Percentiles rank a stretch among this genome's conserved stretches.
Conservation (phyloP, 2,329 filamentous ascomycete species). For the Alternaria metachromatica region DNA sequence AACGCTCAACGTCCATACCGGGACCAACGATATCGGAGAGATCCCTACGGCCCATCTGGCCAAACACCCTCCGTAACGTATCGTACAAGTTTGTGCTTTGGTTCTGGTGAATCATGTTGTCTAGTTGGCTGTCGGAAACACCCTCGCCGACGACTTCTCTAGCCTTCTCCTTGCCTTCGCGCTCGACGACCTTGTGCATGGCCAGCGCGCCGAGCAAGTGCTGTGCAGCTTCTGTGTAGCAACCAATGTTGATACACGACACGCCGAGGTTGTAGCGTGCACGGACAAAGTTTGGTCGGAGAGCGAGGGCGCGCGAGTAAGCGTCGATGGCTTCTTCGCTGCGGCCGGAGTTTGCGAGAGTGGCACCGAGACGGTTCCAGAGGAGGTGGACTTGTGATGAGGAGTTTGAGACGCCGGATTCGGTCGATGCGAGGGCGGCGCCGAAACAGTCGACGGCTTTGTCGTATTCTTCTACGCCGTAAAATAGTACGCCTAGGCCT, state of each 20-base stretch:
- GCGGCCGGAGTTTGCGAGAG: slow-evolving; percentile 90
- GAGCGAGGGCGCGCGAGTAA: slow-evolving; percentile 88
- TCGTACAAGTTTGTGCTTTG: slow-evolving; percentile 97
- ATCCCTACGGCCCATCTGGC: slow-evolving; percentile 90
- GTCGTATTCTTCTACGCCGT: slow-evolving; percentile 96
- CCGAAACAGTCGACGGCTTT: slow-evolving; percentile 99
- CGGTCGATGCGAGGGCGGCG: slow-evolving; percentile 83
- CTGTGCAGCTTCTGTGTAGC: slow-evolving; percentile 88
- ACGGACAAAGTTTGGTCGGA: slow-evolving; percentile 95
- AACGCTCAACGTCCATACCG: slow-evolving; percentile 88
- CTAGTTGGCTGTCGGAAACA: slow-evolving; percentile 74
- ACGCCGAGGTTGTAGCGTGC: slow-evolving; percentile 97
- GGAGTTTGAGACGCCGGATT: slow-evolving; percentile 83
- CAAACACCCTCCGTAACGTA: slow-evolving; percentile 92
- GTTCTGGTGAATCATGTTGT: slow-evolving; percentile 92
- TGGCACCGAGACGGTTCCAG: slow-evolving; percentile 96
- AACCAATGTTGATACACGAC: slow-evolving; percentile 96
- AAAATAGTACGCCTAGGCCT: slow-evolving; percentile 94
- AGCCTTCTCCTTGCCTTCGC: slow-evolving; percentile 81
- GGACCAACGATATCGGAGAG: slow-evolving; percentile 84
- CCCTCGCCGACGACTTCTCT: slow-evolving; percentile 73
- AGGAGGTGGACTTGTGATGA: slow-evolving; percentile 88
- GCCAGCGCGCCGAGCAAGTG: slow-evolving; percentile 89
- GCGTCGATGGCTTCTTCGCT: slow-evolving; percentile 96
- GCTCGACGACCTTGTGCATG: slow-evolving; percentile 95